Base-by-base conservation (phyloP, 2,329 filamentous ascomycete genomes). In the Cadophora gregata region DNA sequence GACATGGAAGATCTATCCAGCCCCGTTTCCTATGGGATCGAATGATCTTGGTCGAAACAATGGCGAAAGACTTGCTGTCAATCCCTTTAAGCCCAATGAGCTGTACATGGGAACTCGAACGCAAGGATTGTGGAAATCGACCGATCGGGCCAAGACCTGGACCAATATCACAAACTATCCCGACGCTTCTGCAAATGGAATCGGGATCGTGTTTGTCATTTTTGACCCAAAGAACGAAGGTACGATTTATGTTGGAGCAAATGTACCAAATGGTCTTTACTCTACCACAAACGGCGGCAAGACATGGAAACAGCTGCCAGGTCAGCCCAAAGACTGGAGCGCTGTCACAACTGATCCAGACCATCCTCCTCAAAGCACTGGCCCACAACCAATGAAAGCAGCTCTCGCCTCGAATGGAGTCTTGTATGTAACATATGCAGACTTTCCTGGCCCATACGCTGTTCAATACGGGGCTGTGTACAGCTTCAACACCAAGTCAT, bases 361-460 rank as follows among this genome's bases (percentile, higher is more conserved):
- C 33, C 65, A 36, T 6, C 56, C 64, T n/a, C 67, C 67, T 38
- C 29, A 55, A 25, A 69, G 65, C 50, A 63, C 58, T 1, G 67
- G 53, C 4, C 67, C 67, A 19, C 42, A 62, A 12, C 67, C 67
- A 8, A 67, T 69, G 65, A 50, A 59, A 55, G 67, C 67, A 19
- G 60, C 62, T 33, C 38, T 69, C 2, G 65, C 67, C 21, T 73
- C 75, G 0, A 84, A 87, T 71, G 83, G 84, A 64, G 81, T 82
- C 0, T 74, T 88, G 0, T 87, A 88, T 68, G 71, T 88, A 9
- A 83, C 81, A 0, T 87, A 87, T 71, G 80, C 79, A n/a, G 81
- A 87, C 61, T 84, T 84, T 0, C 80, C 81, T 0, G 85, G 85
- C 0, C 85, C 85, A 1, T 87, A 86, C 61, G 85, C 87, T 63